phyloP scores from a whole-genome alignment of 306 rosid species.

The Begonia masoniana region DNA sequence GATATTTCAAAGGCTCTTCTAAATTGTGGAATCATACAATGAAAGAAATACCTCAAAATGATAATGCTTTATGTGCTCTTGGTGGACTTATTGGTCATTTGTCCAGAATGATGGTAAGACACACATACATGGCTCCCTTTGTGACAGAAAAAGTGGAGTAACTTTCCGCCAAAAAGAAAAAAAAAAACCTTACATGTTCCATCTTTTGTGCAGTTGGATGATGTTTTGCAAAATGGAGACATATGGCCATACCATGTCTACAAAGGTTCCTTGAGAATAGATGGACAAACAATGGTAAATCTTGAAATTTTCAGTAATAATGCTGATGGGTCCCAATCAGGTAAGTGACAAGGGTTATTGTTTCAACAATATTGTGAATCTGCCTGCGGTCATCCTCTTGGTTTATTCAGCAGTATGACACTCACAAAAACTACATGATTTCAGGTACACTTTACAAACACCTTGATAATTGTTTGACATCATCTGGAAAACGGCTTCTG shows the following conservation, averaged over 20 bases:
- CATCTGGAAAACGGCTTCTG: conserved; percentile 77
- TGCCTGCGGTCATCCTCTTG: conserved; percentile 10
- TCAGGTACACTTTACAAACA: conserved; percentile 75
- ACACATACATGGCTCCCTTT: conserved; percentile 8
- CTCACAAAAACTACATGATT: conserved; percentile 12
- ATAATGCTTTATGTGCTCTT: conserved; percentile 52
- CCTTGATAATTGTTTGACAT: conserved; percentile 74
- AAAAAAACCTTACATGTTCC: neutral
- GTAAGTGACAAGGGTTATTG: conserved; percentile 24
- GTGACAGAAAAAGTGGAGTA: neutral
- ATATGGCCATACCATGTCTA: conserved; percentile 71
- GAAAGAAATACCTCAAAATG: conserved; percentile 35
- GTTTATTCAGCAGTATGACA: conserved; percentile 12
- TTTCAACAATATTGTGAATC: conserved; percentile 11
- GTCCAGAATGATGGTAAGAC: conserved; percentile 74
- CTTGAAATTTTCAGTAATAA: conserved; percentile 81
- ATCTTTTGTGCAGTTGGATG: conserved; percentile 43
- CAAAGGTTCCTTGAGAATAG: conserved; percentile 83
- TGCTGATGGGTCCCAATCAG: conserved; percentile 76
- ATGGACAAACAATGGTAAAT: conserved; percentile 87
- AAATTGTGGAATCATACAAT: conserved; percentile 43
- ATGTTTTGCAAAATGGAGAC: conserved; percentile 64
- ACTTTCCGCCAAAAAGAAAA: too few species aligned
- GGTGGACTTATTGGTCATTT: conserved; percentile 74
- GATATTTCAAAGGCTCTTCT: conserved; percentile 64